Percentiles rank a stretch among this genome's conserved stretches.
Evolutionary conservation across 176 grass and related monocot genomes (phyloP).

Genomic region (Areca catechu): DNA sequence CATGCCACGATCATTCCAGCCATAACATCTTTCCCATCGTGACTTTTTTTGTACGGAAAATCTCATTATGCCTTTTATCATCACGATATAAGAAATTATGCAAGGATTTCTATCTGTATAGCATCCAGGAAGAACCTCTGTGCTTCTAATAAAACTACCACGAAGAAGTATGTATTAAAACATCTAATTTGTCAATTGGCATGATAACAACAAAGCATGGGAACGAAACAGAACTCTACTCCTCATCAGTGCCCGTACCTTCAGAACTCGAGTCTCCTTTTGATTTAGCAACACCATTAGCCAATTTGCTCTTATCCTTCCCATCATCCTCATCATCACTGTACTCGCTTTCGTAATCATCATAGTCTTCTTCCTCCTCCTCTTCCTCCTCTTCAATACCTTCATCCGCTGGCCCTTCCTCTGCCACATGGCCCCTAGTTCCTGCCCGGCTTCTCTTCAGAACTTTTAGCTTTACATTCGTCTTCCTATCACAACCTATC

Average conservation of each 20-base stretch:
- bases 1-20: no score
- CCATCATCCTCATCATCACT: conserved; percentile 83
- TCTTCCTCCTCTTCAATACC: conserved; percentile 89
- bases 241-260: conserved; percentile 9
- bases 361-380: conserved; percentile 86
- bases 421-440: conserved; percentile 47
- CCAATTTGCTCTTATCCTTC: conserved; percentile 52
- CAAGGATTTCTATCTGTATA: no score
- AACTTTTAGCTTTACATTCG: conserved; percentile 78
- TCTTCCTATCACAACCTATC: conserved; percentile 88
- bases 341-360: conserved; percentile 99
- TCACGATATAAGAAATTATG: no score
- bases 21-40: no score
- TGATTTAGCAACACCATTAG: conserved; percentile 31
- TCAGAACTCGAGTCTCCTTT: conserved; percentile 7
- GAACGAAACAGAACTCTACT: no score
- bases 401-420: conserved; percentile 65
- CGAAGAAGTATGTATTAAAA: no score
- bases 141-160: no score
- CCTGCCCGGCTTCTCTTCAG: conserved; percentile 66
- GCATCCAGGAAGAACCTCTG: no score
- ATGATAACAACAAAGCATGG: no score
- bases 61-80: no score
- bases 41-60: no score
- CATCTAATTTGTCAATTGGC: no score